Evolutionary conservation across 2,329 filamentous ascomycete genomes (phyloP), one percentile per base, ranked within the genome.

Genomic region (Hymenoscyphus occultus): DNA sequence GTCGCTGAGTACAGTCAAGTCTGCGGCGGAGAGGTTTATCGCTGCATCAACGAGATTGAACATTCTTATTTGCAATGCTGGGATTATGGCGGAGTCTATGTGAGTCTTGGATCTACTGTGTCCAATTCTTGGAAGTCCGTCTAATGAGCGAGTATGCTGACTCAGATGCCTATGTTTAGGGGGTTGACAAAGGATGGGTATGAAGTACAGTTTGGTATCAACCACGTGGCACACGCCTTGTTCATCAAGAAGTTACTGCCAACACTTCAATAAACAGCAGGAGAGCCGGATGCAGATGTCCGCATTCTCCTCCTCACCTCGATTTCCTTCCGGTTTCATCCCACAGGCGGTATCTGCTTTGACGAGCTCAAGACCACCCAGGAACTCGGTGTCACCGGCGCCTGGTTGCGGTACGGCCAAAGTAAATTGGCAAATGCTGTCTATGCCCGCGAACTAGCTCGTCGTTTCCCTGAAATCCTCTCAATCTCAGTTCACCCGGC

Each of bases 361-460:
- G 9, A 22, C 7, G 63, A 54, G 22, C 42, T 69, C 31, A 56
- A 32, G 12, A 69, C 67, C 9, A 58, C 31, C 14, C 65, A 68
- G 56, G 61, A 66, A 7, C 28, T 57, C 10, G 48, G 63, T 40
- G 6, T n/a, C 56, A 32, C 54, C 4, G 31, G 9, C n/a, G 45
- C 40, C 39, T 28, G 22, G 22, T 22, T 22, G 22, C 22, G 22
- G 22, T 22, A 22, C 67, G 81, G 79, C 0, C 79, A 82, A 65
- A 78, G 76, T 64, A 84, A 84, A 71, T 71, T 83, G 3, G 82
- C 83, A 0, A 80, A 82, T 67, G 67, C 82, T 4, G 71, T 83
- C 2, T 81, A 79, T 69, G 76, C 78, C 3, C 70, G 72, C 6
- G 76, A 80, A 62, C 68, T 84, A 9, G 77, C 80, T 3, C 67